A percentile compares a stretch with the other conserved stretches of the same genome.
Conservation (phyloP, 345 rosid species). For the Ricinus communis region DNA sequence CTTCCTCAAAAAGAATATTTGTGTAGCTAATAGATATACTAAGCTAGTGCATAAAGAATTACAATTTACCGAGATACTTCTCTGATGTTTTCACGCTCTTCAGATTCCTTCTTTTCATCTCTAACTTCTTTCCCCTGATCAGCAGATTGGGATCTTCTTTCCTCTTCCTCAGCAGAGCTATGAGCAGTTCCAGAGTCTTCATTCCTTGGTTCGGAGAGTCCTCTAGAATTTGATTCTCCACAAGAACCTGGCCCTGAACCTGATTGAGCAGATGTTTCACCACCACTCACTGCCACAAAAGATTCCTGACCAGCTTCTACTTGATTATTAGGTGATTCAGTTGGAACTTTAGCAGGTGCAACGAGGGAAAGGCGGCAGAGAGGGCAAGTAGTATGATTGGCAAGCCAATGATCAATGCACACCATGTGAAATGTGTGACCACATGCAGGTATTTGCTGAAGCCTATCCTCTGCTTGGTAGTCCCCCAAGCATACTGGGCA, state of each 20-base stretch:
- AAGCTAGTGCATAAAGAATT: not conserved
- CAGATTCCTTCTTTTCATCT: conserved; percentile 17
- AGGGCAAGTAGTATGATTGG: conserved; percentile 82
- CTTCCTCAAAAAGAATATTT: not conserved
- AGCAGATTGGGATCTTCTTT: conserved; percentile 20
- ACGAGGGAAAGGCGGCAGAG: conserved; percentile 81
- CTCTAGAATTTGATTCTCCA: conserved; percentile 27
- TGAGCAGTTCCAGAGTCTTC: conserved; percentile 11
- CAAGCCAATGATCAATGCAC: conserved; percentile 88
- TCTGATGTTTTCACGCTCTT: conserved; percentile 18
- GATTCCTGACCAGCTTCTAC: conserved; percentile 27
- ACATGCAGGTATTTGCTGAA: conserved; percentile 81
- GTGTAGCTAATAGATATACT: not conserved
- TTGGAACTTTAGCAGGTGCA: conserved; percentile 35
- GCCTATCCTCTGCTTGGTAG: conserved; percentile 76
- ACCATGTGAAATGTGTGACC: conserved; percentile 90
- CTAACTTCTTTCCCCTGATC: conserved; percentile 16
- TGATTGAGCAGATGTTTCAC: conserved; percentile 25
- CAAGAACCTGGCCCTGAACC: conserved; percentile 6
- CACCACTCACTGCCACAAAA: conserved; percentile 14
- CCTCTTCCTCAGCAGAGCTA: conserved; percentile 17
- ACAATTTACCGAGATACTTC: conserved; percentile 28
- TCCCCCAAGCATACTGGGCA: conserved; percentile 86
- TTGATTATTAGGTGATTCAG: conserved; percentile 31
- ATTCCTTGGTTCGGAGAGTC: conserved; percentile 22